These are phyloP conservation scores for Vachellia collinsii DNA, from an alignment of 306 rosid species.

Conservation along the genomic window DNA sequence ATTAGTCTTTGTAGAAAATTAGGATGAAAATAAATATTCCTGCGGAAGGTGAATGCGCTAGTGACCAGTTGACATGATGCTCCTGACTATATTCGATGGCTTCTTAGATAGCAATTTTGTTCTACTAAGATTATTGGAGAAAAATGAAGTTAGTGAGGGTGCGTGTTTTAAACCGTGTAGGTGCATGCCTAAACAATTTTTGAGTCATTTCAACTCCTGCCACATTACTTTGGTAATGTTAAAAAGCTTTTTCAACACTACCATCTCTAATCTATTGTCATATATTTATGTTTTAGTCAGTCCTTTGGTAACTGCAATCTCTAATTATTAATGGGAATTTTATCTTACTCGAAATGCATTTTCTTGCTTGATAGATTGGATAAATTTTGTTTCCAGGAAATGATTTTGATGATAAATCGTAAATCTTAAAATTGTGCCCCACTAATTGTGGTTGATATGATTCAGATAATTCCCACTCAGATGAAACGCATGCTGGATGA, in stretches of 20 bases:
- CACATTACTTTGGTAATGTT: neutral
- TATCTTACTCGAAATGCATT: neutral
- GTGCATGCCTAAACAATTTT: neutral
- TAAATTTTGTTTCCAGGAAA: slow-evolving; percentile 8
- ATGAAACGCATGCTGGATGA: slow-evolving; percentile 78
- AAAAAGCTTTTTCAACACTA: neutral
- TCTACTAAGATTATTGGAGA: neutral
- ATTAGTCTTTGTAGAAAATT: neutral
- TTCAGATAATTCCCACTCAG: slow-evolving; percentile 86
- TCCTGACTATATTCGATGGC: neutral
- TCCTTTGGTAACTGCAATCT: neutral
- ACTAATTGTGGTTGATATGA: slow-evolving; percentile 26
- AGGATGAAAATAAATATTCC: neutral
- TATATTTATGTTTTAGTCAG: neutral
- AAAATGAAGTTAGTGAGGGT: neutral
- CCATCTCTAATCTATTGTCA: neutral
- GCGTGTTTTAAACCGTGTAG: neutral
- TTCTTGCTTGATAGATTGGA: neutral
- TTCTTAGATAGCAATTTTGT: neutral
- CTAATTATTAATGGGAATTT: neutral
- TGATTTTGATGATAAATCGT: neutral
- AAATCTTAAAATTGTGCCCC: slow-evolving; percentile 3
- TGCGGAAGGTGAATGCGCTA: neutral
- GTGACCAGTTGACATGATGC: neutral
- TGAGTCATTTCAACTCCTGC: neutral